Percentiles rank a stretch among this genome's conserved stretches.
These are phyloP conservation scores for Entophlyctis luteolus DNA, from an alignment of 192 early-diverging fungal genomes.

Conservation along the genomic window DNA sequence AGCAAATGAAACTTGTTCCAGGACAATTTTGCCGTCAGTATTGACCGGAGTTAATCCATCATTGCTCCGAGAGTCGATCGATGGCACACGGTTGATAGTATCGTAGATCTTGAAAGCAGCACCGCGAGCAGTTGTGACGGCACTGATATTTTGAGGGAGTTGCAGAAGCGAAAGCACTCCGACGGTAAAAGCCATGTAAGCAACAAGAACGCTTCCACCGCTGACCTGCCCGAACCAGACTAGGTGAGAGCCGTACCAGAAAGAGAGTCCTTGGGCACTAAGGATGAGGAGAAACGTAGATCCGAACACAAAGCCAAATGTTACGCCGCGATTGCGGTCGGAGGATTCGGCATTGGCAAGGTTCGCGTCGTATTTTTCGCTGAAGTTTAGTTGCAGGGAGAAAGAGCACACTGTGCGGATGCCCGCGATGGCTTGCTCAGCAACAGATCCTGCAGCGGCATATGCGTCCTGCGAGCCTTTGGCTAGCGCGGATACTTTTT, in stretches of 20 bases:
- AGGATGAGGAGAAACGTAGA: constrained; percentile 73
- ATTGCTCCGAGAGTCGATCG: constrained; percentile 37
- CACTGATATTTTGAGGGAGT: constrained; percentile 32
- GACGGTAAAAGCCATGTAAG: constrained; percentile 42
- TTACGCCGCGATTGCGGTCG: constrained; percentile 60
- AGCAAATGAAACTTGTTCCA: constrained; percentile 37
- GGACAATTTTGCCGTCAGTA: constrained; percentile 37
- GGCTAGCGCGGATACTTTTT: constrained; percentile 70
- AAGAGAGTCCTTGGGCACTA: constrained; percentile 70
- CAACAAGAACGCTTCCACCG: constrained; percentile 45
- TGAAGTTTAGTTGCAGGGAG: constrained; percentile 68
- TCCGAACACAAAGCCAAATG: constrained; percentile 67
- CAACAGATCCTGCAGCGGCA: constrained; percentile 78
- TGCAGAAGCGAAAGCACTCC: constrained; percentile 41
- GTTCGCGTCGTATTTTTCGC: constrained; percentile 57
- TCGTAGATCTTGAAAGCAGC: constrained; percentile 51
- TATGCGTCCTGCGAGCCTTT: constrained; percentile 51
- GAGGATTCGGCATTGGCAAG: constrained; percentile 59
- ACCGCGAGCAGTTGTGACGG: constrained; percentile 38
- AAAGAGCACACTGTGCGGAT: constrained; percentile 91
- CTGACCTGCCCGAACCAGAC: constrained; percentile 45
- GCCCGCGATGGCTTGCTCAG: constrained; percentile 75
- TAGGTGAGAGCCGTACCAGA: constrained; percentile 76
- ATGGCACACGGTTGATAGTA: constrained; percentile 44
- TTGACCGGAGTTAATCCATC: constrained; percentile 33